Percentiles rank a stretch among this genome's conserved stretches.
phyloP scores from a whole-genome alignment of 371 early-diverging fungal genomes.

The Mortierella sp. region DNA sequence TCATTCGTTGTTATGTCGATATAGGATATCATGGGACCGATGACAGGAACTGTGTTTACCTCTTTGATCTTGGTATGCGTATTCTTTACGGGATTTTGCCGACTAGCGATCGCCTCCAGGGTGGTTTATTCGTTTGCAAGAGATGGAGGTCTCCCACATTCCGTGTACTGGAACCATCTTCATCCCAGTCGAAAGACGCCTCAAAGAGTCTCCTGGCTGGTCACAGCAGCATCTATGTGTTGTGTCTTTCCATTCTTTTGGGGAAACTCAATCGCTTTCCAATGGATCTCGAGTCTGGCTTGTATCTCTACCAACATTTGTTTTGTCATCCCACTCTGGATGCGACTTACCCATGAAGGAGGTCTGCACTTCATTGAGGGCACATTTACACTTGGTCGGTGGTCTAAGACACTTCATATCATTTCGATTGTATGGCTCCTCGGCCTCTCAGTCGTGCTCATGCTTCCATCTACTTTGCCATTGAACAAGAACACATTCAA shows the following conservation, averaged over 20 bases:
- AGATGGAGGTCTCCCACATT: slow-evolving; percentile 41
- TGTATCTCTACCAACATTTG: slow-evolving; percentile 39
- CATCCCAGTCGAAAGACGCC: slow-evolving; percentile 34
- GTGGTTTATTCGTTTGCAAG: slow-evolving; percentile 33
- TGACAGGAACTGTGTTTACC: slow-evolving; percentile 15
- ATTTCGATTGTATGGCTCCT: slow-evolving; percentile 34
- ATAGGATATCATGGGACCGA: slow-evolving; percentile 26
- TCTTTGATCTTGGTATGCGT: slow-evolving; percentile 25
- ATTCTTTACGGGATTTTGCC: slow-evolving; percentile 27
- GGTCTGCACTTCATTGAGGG: slow-evolving; percentile 30
- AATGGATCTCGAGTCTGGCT: slow-evolving; percentile 42
- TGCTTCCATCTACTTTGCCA: slow-evolving; percentile 29
- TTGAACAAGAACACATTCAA: slow-evolving; percentile 39
- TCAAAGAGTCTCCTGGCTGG: slow-evolving; percentile 45
- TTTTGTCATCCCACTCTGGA: slow-evolving; percentile 34
- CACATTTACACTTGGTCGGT: slow-evolving; percentile 27
- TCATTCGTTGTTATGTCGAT: neutral
- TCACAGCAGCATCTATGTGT: slow-evolving; percentile 29
- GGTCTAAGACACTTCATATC: slow-evolving; percentile 20
- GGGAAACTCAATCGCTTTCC: slow-evolving; percentile 38
- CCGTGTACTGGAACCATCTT: slow-evolving; percentile 44
- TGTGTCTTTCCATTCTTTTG: slow-evolving; percentile 47
- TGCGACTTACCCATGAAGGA: slow-evolving; percentile 41
- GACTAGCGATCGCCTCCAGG: slow-evolving; percentile 26
- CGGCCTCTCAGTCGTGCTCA: slow-evolving; percentile 20